These are phyloP conservation scores for Fraxinus angustifolia DNA, from an alignment of 305 asterid species.

Conservation along the genomic window DNA sequence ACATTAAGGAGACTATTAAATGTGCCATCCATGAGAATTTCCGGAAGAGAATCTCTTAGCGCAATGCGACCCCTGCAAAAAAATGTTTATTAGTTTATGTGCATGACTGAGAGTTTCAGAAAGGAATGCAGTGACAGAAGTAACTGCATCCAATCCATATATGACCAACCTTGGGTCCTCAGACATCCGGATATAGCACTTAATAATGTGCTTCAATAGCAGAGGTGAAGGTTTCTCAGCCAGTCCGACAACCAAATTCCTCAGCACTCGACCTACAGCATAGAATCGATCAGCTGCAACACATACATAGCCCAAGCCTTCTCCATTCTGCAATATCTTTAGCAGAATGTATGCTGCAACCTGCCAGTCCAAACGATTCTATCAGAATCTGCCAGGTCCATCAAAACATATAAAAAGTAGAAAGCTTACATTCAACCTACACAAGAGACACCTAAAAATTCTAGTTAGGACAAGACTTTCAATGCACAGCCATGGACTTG, in stretches of 20 bases:
- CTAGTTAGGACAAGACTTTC: background rate
- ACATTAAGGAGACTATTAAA: constrained; percentile 49
- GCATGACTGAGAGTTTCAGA: background rate
- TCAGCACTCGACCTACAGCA: constrained; percentile 24
- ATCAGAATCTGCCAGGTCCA: background rate
- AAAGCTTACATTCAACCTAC: background rate
- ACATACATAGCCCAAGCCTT: constrained; percentile 31
- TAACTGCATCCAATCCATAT: background rate
- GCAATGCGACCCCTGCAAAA: constrained; percentile 37
- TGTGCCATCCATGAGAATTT: constrained; percentile 42
- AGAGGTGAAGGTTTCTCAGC: constrained; percentile 17
- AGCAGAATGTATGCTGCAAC: constrained; percentile 32
- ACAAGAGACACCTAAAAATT: background rate
- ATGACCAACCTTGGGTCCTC: constrained; percentile 23
- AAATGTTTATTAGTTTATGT: constrained; percentile 1
- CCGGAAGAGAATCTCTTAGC: constrained; percentile 32
- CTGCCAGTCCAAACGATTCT: constrained; percentile 21
- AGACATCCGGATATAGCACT: constrained; percentile 32
- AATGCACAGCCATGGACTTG: background rate
- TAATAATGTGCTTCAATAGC: constrained; percentile 26
- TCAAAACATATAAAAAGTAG: background rate
- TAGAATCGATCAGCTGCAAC: constrained; percentile 22
- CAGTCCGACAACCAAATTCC: constrained; percentile 18
- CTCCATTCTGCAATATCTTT: constrained; percentile 32
- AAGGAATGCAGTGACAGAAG: constrained; percentile 4